Percentiles rank a stretch among this genome's conserved stretches.
phyloP scores from a whole-genome alignment of 1,284 basidiomycete genomes.

The Amylostereum areolatum region DNA sequence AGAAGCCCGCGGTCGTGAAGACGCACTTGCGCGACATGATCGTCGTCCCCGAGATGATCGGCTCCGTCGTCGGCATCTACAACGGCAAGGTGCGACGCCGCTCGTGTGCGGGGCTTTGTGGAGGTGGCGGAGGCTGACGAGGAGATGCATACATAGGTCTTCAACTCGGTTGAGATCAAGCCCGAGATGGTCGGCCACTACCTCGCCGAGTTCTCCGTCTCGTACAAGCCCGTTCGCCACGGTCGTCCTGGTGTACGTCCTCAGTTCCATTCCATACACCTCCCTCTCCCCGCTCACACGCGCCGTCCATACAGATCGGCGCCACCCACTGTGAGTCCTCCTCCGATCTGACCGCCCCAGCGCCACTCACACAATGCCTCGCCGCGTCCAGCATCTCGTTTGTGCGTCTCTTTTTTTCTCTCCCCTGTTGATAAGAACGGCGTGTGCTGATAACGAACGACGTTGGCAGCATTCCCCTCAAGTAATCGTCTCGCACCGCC shows the following conservation, averaged over 20 bases:
- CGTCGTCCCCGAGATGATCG: constrained; percentile 99
- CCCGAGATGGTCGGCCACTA: constrained; percentile 99
- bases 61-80: constrained; percentile 94
- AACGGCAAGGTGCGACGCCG: constrained; percentile 76
- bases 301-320: constrained; percentile 60
- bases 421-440: constrained; percentile 2
- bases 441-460: constrained; percentile 8
- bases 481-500: constrained; percentile 40
- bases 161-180: constrained; percentile 98
- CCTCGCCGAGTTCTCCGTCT: constrained; percentile 92
- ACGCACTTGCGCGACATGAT: constrained; percentile 99
- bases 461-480: constrained; percentile 62
- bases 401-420: constrained; percentile 36
- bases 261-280: background rate
- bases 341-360: constrained; percentile 7
- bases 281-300: background rate
- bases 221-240: constrained; percentile 99
- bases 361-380: constrained; percentile 7
- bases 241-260: constrained; percentile 88
- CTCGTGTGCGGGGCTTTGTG: background rate
- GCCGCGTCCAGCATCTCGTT: constrained; percentile 51
- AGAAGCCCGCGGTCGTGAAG: constrained; percentile 98
- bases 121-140: background rate
- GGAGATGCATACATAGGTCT: constrained; percentile 47
- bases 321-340: constrained; percentile 66